These are phyloP conservation scores for Rhodofomes roseus DNA, from an alignment of 1,284 basidiomycete species.

Conservation along the genomic window DNA sequence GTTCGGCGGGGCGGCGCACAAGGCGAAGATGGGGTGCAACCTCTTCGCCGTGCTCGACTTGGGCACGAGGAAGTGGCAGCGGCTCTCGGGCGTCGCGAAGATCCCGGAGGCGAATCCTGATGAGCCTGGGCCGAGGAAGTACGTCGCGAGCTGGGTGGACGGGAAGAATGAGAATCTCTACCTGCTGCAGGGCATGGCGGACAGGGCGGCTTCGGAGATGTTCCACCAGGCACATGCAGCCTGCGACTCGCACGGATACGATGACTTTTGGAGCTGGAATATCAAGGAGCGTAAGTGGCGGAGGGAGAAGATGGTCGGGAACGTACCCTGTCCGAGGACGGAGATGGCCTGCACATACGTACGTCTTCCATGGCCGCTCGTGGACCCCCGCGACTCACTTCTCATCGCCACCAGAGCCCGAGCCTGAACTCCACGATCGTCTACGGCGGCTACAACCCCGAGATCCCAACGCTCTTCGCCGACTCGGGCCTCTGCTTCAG, in stretches of 20 bases:
- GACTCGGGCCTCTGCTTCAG: slow-evolving; percentile 17
- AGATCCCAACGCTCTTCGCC: slow-evolving; percentile 22
- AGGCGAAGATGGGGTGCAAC: slow-evolving; percentile 20
- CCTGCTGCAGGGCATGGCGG: slow-evolving; percentile 34
- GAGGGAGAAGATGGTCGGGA: slow-evolving; percentile 34
- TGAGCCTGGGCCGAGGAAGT: slow-evolving; percentile 29
- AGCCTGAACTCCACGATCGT: slow-evolving; percentile 33
- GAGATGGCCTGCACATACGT: slow-evolving; percentile 36
- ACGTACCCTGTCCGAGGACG: slow-evolving; percentile 34
- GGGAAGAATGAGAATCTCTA: slow-evolving; percentile 26
- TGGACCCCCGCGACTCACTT: background rate
- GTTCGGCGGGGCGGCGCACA: slow-evolving; percentile 20
- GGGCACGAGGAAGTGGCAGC: slow-evolving; percentile 17
- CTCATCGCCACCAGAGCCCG: slow-evolving; percentile 27
- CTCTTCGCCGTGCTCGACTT: slow-evolving; percentile 24
- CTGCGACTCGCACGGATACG: slow-evolving; percentile 25
- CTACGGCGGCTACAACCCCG: slow-evolving; percentile 39
- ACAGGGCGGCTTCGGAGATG: slow-evolving; percentile 26
- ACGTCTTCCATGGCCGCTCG: slow-evolving; percentile 11
- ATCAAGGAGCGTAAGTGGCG: slow-evolving; percentile 32
- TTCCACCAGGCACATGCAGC: slow-evolving; percentile 24
- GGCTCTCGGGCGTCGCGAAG: slow-evolving; percentile 14
- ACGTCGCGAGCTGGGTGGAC: slow-evolving; percentile 31
- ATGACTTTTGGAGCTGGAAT: slow-evolving; percentile 41
- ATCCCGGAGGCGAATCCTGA: slow-evolving; percentile 9